phyloP scores from a whole-genome alignment of 345 rosid genomes.

The Alliaria petiolata region DNA sequence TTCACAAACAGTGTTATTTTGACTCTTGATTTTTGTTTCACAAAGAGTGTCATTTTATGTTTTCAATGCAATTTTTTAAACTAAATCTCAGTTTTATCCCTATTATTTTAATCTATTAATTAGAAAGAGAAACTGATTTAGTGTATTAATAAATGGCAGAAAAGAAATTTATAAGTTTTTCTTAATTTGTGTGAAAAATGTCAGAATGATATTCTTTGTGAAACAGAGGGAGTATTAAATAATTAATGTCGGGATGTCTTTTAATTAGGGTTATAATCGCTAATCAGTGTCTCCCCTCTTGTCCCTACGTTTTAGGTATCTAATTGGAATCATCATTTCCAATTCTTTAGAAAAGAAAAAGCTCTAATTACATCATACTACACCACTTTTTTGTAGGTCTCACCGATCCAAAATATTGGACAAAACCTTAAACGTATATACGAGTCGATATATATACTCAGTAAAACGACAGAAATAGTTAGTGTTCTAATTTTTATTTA shows the following conservation, averaged over 20 bases:
- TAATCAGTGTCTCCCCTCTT: slow-evolving; percentile 28
- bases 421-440: background rate
- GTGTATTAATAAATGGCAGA: too few relatives aligned
- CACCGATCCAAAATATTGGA: background rate
- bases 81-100: too few relatives aligned
- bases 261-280: slow-evolving; percentile 18
- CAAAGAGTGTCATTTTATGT: too few relatives aligned
- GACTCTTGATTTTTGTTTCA: too few relatives aligned
- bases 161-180: too few relatives aligned
- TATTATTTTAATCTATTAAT: too few relatives aligned
- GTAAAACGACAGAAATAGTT: background rate
- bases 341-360: slow-evolving; percentile 13
- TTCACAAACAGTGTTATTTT: too few relatives aligned
- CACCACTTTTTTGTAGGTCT: background rate
- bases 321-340: slow-evolving; percentile 17
- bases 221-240: slow-evolving; percentile 34
- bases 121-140: too few relatives aligned
- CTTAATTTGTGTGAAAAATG: too few relatives aligned
- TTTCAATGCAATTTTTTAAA: too few relatives aligned
- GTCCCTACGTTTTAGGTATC: slow-evolving; percentile 32
- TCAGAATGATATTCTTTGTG: too few relatives aligned
- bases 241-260: slow-evolving; percentile 32
- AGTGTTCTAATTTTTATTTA: background rate
- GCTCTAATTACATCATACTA: slow-evolving; percentile 5
- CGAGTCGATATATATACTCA: background rate